Evolutionary conservation across 2,329 filamentous ascomycete species (phyloP).

Genomic region (Diplodia mutila): DNA sequence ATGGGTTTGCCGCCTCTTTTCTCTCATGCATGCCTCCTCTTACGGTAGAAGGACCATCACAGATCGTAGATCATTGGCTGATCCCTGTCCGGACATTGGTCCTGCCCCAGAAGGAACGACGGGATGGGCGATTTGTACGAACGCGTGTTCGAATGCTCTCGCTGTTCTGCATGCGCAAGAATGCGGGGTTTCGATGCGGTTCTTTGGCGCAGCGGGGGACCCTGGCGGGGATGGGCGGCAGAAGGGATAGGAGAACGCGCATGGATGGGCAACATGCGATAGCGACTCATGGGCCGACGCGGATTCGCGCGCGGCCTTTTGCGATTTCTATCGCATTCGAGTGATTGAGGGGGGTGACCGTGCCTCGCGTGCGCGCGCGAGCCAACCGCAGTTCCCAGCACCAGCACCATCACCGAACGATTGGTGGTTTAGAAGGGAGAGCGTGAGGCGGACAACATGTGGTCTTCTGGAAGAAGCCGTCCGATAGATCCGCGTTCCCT

Average conservation of each 20-base stretch:
- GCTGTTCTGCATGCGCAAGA: not conserved
- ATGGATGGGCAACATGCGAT: not conserved
- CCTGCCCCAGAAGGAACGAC: not conserved
- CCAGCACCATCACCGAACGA: not conserved
- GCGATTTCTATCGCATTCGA: constrained; percentile 8
- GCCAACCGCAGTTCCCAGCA: not conserved
- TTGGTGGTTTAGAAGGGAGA: not conserved
- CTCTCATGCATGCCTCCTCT: not conserved
- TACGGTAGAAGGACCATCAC: not conserved
- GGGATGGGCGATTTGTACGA: not conserved
- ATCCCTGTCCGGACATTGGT: not conserved
- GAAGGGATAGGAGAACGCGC: not conserved
- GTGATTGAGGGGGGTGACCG: not conserved
- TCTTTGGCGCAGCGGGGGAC: not conserved
- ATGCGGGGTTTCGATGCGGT: constrained; percentile 13
- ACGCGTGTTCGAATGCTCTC: not conserved
- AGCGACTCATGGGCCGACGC: not conserved
- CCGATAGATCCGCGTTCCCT: constrained; percentile 2
- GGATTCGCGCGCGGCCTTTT: not conserved
- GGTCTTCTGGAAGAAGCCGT: constrained; percentile 12
- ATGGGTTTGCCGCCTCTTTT: not conserved
- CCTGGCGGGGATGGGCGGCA: not conserved
- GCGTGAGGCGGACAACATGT: not conserved
- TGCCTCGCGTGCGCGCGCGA: not conserved
- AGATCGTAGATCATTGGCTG: constrained; percentile 9